These are phyloP conservation scores for Ustilago loliicola DNA, from an alignment of 1,284 basidiomycete species.

Conservation along the genomic window DNA sequence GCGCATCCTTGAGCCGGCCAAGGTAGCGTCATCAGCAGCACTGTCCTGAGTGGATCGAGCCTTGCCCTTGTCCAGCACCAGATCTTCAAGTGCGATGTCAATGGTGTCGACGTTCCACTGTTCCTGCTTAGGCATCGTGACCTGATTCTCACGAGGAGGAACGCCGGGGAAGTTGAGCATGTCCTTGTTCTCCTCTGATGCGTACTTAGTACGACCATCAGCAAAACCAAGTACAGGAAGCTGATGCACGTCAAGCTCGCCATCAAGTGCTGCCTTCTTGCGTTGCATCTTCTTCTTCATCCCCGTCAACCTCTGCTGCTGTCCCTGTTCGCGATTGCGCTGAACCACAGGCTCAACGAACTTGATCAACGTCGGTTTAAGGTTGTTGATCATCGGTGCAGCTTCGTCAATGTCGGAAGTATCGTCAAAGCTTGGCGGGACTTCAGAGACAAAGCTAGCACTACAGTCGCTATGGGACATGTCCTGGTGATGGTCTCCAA, in stretches of 20 bases:
- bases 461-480: conserved; percentile 33
- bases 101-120: conserved; percentile 51
- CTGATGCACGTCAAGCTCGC: conserved; percentile 20
- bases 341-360: conserved; percentile 50
- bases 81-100: conserved; percentile 44
- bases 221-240: conserved; percentile 39
- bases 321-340: conserved; percentile 14
- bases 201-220: conserved; percentile 14
- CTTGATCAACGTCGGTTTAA: conserved; percentile 38
- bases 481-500: conserved; percentile 28
- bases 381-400: conserved; percentile 5
- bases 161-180: conserved; percentile 35
- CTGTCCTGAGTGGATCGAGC: not conserved
- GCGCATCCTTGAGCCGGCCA: not conserved
- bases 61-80: conserved; percentile 35
- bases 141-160: conserved; percentile 14
- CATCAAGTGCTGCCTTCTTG: conserved; percentile 14
- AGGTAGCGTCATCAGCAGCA: not conserved
- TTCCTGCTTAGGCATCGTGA: conserved; percentile 13
- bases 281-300: conserved; percentile 50
- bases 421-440: conserved; percentile 37
- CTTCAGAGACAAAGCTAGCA: conserved; percentile 31
- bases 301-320: conserved; percentile 30
- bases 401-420: conserved; percentile 37
- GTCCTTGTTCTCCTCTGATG: conserved; percentile 16